Conservation (phyloP, 305 asterid species). For the Striga hermonthica region DNA sequence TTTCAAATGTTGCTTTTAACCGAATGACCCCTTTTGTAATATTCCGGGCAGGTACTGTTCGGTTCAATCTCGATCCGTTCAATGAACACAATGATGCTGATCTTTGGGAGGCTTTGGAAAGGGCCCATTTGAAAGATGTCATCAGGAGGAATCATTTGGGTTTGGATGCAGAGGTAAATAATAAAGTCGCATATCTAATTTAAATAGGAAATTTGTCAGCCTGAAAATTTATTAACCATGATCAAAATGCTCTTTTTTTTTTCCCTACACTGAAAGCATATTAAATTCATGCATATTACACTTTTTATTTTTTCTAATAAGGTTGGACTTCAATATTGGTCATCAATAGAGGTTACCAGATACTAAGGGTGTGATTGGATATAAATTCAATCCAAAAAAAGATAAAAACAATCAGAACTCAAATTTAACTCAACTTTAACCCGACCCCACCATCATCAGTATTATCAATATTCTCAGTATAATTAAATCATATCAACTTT, state of each 20-base stretch:
- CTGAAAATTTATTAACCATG: too few species aligned
- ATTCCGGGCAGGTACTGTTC: constrained; percentile 62
- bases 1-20: constrained; percentile 5
- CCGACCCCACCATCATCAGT: too few species aligned
- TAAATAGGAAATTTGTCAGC: too few species aligned
- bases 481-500: too few species aligned
- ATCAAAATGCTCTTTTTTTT: background rate
- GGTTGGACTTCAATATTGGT: too few species aligned
- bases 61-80: constrained; percentile 97
- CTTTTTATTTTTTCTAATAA: background rate
- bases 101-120: constrained; percentile 92
- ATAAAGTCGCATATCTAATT: constrained; percentile 4
- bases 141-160: constrained; percentile 82
- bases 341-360: too few species aligned
- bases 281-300: background rate
- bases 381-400: too few species aligned
- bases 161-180: constrained; percentile 77
- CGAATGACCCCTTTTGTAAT: constrained; percentile 22
- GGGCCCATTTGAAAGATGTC: constrained; percentile 90
- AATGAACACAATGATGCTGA: constrained; percentile 92
- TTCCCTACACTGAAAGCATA: background rate
- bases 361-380: too few species aligned
- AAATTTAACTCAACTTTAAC: too few species aligned
- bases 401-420: too few species aligned
- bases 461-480: too few species aligned